Percentiles rank a stretch among this genome's conserved stretches.
These are phyloP conservation scores for Phaffia tasmanica DNA, from an alignment of 768 basidiomycete genomes.

Conservation along the genomic window DNA sequence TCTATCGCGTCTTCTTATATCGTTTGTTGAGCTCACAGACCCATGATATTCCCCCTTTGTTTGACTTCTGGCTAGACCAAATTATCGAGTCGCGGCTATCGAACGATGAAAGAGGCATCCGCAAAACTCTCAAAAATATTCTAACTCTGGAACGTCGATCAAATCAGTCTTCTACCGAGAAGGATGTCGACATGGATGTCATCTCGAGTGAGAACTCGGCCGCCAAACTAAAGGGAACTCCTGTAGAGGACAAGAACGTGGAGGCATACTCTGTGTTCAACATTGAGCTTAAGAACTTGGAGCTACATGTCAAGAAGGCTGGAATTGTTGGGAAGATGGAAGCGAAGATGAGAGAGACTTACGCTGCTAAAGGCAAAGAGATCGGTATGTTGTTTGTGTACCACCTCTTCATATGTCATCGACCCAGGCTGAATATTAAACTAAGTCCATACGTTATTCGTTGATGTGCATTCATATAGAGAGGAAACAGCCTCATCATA, in stretches of 20 bases:
- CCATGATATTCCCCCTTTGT: background rate
- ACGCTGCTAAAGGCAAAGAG: conserved; percentile 10
- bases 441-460: background rate
- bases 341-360: conserved; percentile 16
- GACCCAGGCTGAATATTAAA: too few relatives aligned
- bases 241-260: background rate
- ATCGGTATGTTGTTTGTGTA: conserved; percentile 15
- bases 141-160: background rate
- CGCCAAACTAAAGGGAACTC: background rate
- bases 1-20: background rate
- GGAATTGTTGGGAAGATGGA: conserved; percentile 18
- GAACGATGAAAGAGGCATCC: conserved; percentile 16
- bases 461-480: background rate
- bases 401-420: background rate
- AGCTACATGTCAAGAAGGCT: conserved; percentile 20
- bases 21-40: background rate
- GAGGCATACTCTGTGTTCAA: conserved; percentile 15
- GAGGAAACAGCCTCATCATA: background rate
- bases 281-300: conserved; percentile 7
- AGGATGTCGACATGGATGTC: conserved; percentile 12
- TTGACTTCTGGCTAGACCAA: background rate
- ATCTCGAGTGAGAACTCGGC: background rate
- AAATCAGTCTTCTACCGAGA: background rate
- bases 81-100: conserved; percentile 10
- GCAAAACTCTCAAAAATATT: conserved; percentile 8